A percentile compares a stretch with the other conserved stretches of the same genome.
Evolutionary conservation across 176 grass and related monocot genomes (phyloP).

Genomic region (Eremochloa ophiuroides): DNA sequence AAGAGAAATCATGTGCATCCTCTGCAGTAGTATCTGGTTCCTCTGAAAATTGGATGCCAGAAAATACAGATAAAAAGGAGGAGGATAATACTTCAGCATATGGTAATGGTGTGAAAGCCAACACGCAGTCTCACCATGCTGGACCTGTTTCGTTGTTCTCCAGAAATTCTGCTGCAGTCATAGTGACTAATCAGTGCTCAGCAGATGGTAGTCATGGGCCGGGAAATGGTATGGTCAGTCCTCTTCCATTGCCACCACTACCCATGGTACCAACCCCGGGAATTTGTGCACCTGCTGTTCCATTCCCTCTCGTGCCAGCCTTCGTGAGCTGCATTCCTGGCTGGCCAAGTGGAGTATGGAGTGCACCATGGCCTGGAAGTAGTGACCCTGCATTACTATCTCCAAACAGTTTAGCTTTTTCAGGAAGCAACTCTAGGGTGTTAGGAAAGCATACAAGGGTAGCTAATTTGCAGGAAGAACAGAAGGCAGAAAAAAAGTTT

Average conservation of each 20-base stretch:
- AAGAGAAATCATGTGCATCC: constrained; percentile 49
- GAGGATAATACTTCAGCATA: constrained; percentile 32
- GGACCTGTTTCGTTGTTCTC: constrained; percentile 50
- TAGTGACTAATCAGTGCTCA: constrained; percentile 23
- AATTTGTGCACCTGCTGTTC: constrained; percentile 35
- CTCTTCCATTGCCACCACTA: background rate
- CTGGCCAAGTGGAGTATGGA: constrained; percentile 56
- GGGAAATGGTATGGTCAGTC: constrained; percentile 7
- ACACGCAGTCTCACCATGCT: constrained; percentile 31
- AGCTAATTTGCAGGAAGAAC: constrained; percentile 33
- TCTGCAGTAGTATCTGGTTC: constrained; percentile 18
- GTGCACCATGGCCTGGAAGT: constrained; percentile 39
- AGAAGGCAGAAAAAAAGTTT: constrained; percentile 48
- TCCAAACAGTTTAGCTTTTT: constrained; percentile 38
- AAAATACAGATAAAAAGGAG: constrained; percentile 32
- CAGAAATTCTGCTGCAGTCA: constrained; percentile 35
- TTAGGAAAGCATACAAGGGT: constrained; percentile 82
- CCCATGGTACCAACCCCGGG: constrained; percentile 11
- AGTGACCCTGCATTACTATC: constrained; percentile 19
- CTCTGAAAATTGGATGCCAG: constrained; percentile 34
- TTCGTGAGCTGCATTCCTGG: constrained; percentile 40
- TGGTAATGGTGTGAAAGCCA: constrained; percentile 25
- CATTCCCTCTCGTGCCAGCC: constrained; percentile 51
- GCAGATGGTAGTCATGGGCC: constrained; percentile 19
- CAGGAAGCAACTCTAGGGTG: constrained; percentile 35